Evolutionary conservation across 2,329 filamentous ascomycete genomes (phyloP).

Genomic region (Elsinoe perseae): DNA sequence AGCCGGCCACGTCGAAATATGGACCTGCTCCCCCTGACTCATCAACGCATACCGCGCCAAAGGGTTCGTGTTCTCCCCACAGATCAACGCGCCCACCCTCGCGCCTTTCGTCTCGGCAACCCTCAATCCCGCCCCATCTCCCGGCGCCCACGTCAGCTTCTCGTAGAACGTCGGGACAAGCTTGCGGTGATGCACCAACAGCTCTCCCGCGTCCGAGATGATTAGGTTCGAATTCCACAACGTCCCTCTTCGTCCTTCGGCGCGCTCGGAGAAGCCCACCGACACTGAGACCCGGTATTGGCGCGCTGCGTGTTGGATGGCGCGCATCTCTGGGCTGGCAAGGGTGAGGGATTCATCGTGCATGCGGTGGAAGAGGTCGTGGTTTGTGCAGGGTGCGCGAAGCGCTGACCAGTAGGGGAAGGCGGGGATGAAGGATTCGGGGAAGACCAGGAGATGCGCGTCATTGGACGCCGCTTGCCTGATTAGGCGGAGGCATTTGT

Average conservation of each 20-base stretch:
- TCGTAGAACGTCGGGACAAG: conserved; percentile 51
- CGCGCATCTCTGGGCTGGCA: conserved; percentile 40
- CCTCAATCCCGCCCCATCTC: conserved; percentile 44
- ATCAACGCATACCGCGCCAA: conserved; percentile 47
- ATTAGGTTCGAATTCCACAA: conserved; percentile 48
- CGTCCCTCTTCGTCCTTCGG: conserved; percentile 37
- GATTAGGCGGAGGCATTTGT: conserved; percentile 43
- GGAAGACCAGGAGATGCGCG: conserved; percentile 48
- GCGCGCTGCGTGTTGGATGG: conserved; percentile 36
- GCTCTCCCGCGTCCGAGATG: conserved; percentile 37
- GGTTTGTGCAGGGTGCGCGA: conserved; percentile 42
- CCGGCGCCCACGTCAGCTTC: conserved; percentile 48
- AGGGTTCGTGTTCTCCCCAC: conserved; percentile 53
- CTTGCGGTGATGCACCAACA: conserved; percentile 48
- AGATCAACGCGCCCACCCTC: conserved; percentile 46
- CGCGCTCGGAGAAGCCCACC: conserved; percentile 46
- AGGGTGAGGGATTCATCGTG: conserved; percentile 38
- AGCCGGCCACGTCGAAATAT: conserved; percentile 50
- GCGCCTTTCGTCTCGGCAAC: conserved; percentile 42
- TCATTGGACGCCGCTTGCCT: conserved; percentile 36
- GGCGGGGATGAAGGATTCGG: conserved; percentile 47
- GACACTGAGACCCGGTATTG: conserved; percentile 37
- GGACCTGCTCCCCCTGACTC: conserved; percentile 49
- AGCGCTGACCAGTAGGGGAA: conserved; percentile 48
- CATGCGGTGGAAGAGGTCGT: conserved; percentile 43